Evolutionary conservation across 2,329 filamentous ascomycete species (phyloP).

Genomic region (Cryphonectria naterciae): DNA sequence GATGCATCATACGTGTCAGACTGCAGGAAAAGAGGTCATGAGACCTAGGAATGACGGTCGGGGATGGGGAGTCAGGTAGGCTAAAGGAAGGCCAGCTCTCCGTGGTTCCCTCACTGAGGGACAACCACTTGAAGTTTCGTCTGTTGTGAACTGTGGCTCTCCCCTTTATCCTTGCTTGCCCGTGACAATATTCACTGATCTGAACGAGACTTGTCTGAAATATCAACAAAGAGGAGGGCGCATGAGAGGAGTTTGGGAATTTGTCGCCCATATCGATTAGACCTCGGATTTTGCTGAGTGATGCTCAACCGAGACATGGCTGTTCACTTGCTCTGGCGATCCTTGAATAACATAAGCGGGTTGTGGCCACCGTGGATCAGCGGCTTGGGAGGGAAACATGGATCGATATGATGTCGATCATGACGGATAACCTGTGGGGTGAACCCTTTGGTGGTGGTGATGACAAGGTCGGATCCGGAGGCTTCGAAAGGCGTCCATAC

Average conservation of each 20-base stretch:
- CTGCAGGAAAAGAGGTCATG: conserved; percentile 10
- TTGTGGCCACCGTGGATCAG: neutral
- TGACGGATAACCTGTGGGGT: neutral
- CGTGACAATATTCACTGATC: neutral
- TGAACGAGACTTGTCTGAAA: neutral
- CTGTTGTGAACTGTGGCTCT: neutral
- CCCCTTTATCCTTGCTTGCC: neutral
- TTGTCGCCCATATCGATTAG: neutral
- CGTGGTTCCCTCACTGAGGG: no score
- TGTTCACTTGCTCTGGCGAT: neutral
- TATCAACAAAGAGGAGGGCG: neutral
- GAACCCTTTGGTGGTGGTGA: neutral
- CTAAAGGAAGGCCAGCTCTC: neutral
- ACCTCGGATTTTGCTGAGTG: no score
- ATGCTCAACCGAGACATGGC: neutral
- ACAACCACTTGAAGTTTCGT: neutral
- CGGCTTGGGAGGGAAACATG: neutral
- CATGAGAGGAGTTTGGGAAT: neutral
- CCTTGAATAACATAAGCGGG: neutral
- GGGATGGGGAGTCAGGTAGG: neutral
- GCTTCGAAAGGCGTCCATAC: neutral
- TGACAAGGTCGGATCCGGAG: neutral
- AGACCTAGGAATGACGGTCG: neutral
- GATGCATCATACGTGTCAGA: neutral
- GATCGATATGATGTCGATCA: conserved; percentile 1